phyloP scores from a whole-genome alignment of 768 basidiomycete genomes.

The Suillus clintonianus region DNA sequence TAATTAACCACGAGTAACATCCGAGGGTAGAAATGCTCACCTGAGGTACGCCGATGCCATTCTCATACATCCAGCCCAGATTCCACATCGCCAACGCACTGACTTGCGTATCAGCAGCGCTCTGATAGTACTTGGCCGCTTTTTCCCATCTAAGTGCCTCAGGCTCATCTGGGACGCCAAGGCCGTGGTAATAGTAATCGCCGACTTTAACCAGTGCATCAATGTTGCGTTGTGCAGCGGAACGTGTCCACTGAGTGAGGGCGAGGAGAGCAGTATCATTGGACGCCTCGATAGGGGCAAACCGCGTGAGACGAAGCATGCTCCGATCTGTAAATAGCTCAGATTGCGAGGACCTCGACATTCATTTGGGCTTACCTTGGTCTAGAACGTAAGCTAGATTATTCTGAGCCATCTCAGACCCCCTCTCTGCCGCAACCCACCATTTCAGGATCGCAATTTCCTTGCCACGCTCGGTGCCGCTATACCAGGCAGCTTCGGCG shows the following conservation, averaged over 20 bases:
- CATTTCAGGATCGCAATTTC: constrained; percentile 89
- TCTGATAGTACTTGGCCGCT: constrained; percentile 92
- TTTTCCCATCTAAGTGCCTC: constrained; percentile 75
- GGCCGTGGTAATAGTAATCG: constrained; percentile 93
- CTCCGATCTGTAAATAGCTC: constrained; percentile 56
- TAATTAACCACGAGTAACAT: neutral
- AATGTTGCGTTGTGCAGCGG: constrained; percentile 91
- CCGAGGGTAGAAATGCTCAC: constrained; percentile 39
- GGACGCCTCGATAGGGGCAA: constrained; percentile 70
- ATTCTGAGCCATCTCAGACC: constrained; percentile 91
- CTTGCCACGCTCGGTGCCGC: constrained; percentile 68
- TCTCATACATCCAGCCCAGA: constrained; percentile 99
- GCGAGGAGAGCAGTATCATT: constrained; percentile 84
- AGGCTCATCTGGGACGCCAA: constrained; percentile 74
- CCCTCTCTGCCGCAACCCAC: constrained; percentile 94
- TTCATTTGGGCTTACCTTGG: constrained; percentile 60
- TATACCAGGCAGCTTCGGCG: constrained; percentile 75
- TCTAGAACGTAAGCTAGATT: constrained; percentile 92
- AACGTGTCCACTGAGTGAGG: constrained; percentile 91
- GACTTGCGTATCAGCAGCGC: constrained; percentile 88
- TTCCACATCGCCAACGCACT: constrained; percentile 99
- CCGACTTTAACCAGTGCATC: constrained; percentile 98
- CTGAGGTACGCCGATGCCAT: constrained; percentile 88
- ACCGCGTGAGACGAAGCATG: constrained; percentile 64
- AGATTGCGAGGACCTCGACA: constrained; percentile 24